Evolutionary conservation across 2,329 filamentous ascomycete species (phyloP).

Genomic region (Fusarium chaquense): DNA sequence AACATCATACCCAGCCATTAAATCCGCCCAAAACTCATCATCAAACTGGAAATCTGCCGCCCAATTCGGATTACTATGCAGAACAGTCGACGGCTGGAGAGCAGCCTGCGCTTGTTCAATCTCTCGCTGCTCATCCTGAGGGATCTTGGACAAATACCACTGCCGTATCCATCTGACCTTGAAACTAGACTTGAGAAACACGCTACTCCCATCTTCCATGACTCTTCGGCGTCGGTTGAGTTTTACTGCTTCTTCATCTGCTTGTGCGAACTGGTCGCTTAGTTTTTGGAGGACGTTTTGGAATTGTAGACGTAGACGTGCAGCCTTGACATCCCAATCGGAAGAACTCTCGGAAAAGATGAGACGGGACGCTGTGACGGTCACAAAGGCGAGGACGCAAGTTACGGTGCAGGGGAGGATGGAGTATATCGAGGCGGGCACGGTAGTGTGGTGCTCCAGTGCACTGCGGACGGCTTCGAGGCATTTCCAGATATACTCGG

Average conservation of each 20-base stretch:
- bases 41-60: slow-evolving; percentile 46
- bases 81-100: slow-evolving; percentile 1
- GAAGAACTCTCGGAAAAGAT: slow-evolving; percentile 50
- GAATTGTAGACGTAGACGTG: slow-evolving; percentile 52
- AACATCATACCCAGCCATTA: slow-evolving; percentile 41
- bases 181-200: slow-evolving; percentile 51
- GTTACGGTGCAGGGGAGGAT: slow-evolving; percentile 49
- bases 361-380: slow-evolving; percentile 53
- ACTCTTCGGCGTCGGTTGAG: slow-evolving; percentile 44
- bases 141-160: slow-evolving; percentile 52
- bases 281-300: slow-evolving; percentile 46
- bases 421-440: slow-evolving; percentile 45
- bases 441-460: slow-evolving; percentile 44
- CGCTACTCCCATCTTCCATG: slow-evolving; percentile 49
- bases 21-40: slow-evolving; percentile 48
- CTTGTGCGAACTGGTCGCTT: slow-evolving; percentile 49
- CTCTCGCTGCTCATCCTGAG: slow-evolving; percentile 32
- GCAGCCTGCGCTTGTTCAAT: slow-evolving; percentile 14
- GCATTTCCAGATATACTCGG: slow-evolving; percentile 55
- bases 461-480: slow-evolving; percentile 48
- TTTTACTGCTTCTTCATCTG: slow-evolving; percentile 45
- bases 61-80: slow-evolving; percentile 36
- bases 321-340: slow-evolving; percentile 54
- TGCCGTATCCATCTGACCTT: slow-evolving; percentile 56
- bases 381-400: slow-evolving; percentile 51